These are phyloP conservation scores for Datura wrightii DNA, from an alignment of 257 asterid species.

Conservation along the genomic window DNA sequence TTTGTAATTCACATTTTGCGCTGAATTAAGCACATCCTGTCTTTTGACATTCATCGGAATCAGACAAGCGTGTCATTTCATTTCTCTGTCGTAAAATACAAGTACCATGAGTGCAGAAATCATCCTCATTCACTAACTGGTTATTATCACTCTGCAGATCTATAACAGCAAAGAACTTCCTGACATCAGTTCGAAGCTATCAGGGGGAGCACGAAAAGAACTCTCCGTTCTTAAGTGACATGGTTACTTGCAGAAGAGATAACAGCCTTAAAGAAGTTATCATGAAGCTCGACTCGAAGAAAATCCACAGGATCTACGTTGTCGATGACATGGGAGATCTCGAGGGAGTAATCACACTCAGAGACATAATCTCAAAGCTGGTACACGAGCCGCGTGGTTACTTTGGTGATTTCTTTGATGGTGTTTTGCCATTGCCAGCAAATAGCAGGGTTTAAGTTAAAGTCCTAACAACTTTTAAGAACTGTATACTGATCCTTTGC, in stretches of 20 bases:
- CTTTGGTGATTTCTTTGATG: conserved; percentile 98
- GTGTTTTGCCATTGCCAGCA: conserved; percentile 91
- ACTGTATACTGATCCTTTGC: conserved; percentile 27
- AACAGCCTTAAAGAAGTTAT: conserved; percentile 79
- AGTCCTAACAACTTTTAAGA: conserved; percentile 31
- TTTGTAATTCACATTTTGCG: neutral
- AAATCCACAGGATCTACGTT: conserved; percentile 86
- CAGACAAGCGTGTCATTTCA: neutral
- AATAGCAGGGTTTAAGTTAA: conserved; percentile 92
- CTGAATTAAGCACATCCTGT: neutral
- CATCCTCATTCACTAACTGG: neutral
- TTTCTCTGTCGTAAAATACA: neutral
- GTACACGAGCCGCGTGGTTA: conserved; percentile 99
- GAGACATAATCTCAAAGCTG: conserved; percentile 94
- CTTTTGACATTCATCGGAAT: neutral
- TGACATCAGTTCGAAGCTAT: conserved; percentile 66
- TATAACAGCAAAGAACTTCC: conserved; percentile 84
- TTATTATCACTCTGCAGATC: conserved; percentile 54
- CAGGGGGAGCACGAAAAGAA: conserved; percentile 52
- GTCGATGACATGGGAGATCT: conserved; percentile 75
- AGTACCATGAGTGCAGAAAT: neutral
- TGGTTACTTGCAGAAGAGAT: conserved; percentile 75
- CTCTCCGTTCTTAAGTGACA: conserved; percentile 55
- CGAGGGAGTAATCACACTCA: conserved; percentile 82
- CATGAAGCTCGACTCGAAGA: conserved; percentile 66